phyloP scores from a whole-genome alignment of 1,284 basidiomycete species.

The Trichosporon sp. region DNA sequence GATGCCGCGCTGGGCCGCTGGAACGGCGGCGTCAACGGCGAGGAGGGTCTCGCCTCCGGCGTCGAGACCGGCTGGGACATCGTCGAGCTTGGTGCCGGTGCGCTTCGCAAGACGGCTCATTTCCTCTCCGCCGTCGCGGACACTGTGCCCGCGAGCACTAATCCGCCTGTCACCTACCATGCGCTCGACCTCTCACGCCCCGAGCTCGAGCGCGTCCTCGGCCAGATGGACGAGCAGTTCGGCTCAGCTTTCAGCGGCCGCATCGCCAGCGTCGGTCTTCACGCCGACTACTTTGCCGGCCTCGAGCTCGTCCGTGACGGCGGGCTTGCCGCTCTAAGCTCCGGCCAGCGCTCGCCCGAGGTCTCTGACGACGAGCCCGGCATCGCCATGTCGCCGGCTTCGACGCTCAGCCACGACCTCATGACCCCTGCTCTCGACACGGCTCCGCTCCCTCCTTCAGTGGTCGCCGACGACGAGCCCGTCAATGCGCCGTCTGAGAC shows the following conservation, averaged over 20 bases:
- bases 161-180: slow-evolving; percentile 69
- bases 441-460: slow-evolving; percentile 19
- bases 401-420: slow-evolving; percentile 17
- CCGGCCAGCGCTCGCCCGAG: not conserved
- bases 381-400: slow-evolving; percentile 9
- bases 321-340: slow-evolving; percentile 36
- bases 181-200: slow-evolving; percentile 86
- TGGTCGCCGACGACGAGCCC: slow-evolving; percentile 15
- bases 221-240: slow-evolving; percentile 61
- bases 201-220: slow-evolving; percentile 76
- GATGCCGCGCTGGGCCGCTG: slow-evolving; percentile 64
- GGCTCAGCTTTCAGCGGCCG: slow-evolving; percentile 63
- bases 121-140: slow-evolving; percentile 68
- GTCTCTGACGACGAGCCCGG: slow-evolving; percentile 1
- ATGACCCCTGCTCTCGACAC: slow-evolving; percentile 22
- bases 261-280: slow-evolving; percentile 71
- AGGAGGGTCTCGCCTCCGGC: slow-evolving; percentile 48
- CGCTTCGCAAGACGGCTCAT: slow-evolving; percentile 84
- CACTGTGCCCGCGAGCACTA: slow-evolving; percentile 47
- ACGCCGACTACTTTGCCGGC: slow-evolving; percentile 84
- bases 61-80: slow-evolving; percentile 53
- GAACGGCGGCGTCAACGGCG: slow-evolving; percentile 57
- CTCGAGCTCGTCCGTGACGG: slow-evolving; percentile 52
- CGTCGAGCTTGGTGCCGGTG: slow-evolving; percentile 80
- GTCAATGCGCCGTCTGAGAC: not conserved